Percentiles rank a stretch among this genome's conserved stretches.
Evolutionary conservation across 2,329 filamentous ascomycete genomes (phyloP).

Genomic region (Hypoxylon sp.): DNA sequence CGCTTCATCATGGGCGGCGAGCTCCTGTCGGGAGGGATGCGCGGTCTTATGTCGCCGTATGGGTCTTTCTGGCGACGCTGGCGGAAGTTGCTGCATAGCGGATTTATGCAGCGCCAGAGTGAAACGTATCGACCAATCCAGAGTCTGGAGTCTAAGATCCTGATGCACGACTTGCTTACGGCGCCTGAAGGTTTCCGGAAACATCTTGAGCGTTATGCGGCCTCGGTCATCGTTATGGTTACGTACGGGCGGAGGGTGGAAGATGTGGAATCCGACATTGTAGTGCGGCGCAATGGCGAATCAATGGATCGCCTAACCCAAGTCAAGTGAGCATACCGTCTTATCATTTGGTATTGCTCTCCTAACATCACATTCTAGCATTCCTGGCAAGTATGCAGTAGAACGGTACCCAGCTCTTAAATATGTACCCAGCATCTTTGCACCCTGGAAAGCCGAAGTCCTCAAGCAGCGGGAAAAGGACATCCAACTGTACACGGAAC

Average conservation of each 20-base stretch:
- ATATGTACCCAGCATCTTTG: constrained; percentile 53
- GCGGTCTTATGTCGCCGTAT: constrained; percentile 59
- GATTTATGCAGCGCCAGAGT: constrained; percentile 59
- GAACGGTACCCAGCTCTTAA: constrained; percentile 57
- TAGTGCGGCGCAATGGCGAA: constrained; percentile 55
- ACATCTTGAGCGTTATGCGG: constrained; percentile 54
- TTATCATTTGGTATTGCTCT: background rate
- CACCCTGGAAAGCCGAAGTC: constrained; percentile 56
- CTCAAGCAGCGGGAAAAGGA: constrained; percentile 50
- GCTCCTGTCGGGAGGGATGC: constrained; percentile 55
- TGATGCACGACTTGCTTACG: constrained; percentile 55
- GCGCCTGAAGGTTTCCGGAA: constrained; percentile 48
- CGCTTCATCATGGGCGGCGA: constrained; percentile 61
- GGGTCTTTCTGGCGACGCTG: constrained; percentile 57
- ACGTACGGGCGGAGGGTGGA: constrained; percentile 56
- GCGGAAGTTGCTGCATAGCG: constrained; percentile 57
- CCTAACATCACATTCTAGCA: constrained; percentile 35
- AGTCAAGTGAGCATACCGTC: constrained; percentile 54
- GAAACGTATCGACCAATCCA: constrained; percentile 57
- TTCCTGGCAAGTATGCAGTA: constrained; percentile 55
- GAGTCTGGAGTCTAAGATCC: constrained; percentile 55
- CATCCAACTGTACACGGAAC: constrained; percentile 53
- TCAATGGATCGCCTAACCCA: constrained; percentile 58
- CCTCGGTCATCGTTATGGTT: constrained; percentile 57
- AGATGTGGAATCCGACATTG: constrained; percentile 53